Evolutionary conservation across 139 green algal species (phyloP).

Genomic region (Chlamydomonas asymmetrica): DNA sequence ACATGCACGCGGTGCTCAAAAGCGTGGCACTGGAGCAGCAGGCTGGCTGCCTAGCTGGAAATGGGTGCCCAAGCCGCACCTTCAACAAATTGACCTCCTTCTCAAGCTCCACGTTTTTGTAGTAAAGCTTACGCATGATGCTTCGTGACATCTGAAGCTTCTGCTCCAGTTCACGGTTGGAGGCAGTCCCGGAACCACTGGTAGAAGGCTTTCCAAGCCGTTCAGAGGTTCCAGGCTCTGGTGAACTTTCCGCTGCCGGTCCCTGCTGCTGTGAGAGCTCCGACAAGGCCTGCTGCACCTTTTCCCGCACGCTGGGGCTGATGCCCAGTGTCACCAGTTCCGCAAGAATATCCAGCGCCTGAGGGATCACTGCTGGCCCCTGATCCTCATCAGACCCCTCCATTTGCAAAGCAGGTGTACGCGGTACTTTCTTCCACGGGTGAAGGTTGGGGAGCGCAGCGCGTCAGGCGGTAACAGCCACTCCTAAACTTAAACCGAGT

Average conservation of each 20-base stretch:
- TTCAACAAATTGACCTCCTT: conserved; percentile 38
- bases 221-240: background rate
- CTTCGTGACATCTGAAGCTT: conserved; percentile 48
- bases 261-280: conserved; percentile 2
- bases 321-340: conserved; percentile 38
- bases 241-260: background rate
- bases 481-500: too few species aligned
- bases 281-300: conserved; percentile 23
- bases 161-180: conserved; percentile 40
- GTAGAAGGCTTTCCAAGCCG: too few species aligned
- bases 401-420: too few species aligned
- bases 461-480: too few species aligned
- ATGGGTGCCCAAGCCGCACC: background rate
- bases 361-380: too few species aligned
- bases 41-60: too few species aligned
- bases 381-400: too few species aligned
- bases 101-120: conserved; percentile 50
- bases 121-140: conserved; percentile 63
- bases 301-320: conserved; percentile 4
- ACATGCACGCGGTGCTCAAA: too few species aligned
- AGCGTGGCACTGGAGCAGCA: too few species aligned
- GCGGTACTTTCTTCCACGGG: too few species aligned
- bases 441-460: too few species aligned
- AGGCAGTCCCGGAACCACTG: too few species aligned
- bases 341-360: conserved; percentile 37